Evolutionary conservation across 2,329 filamentous ascomycete species (phyloP), one percentile per base, ranked within the genome.

Genomic region (Chaetothyriales sp.): DNA sequence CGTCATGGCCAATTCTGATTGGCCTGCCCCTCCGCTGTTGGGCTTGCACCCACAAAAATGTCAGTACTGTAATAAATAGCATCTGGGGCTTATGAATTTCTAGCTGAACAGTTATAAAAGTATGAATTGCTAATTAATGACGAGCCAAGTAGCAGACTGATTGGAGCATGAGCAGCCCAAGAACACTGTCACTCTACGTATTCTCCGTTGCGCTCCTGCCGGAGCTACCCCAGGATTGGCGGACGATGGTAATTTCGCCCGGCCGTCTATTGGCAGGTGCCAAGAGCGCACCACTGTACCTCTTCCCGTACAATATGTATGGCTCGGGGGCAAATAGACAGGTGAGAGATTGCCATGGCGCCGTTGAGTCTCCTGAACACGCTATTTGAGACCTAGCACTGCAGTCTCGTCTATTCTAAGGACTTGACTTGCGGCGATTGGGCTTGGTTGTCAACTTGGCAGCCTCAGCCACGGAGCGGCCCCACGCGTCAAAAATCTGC

Each of bases 381-480:
- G 10, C 7, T 10, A 39, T 39, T 10, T 39, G 32, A 39, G 32
- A 39, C 32, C 12, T 15, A 39, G 32, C 12, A 15, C 32, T 25
- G 8, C 32, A 5, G 1, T 15, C 10, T 15, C 9, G 10, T 39
- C 12, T 39, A 39, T 39, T 39, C 32, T 39, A 39, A 15, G 32
- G 43, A 26, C 25, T 43, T n/a, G 12, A 18, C 22, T 44, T 42
- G 22, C n/a, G 19, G 46, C 32, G 18, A 44, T 28, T 19, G 10
- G 15, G 2, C 48, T 47, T 46, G 45, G 18, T 28, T n/a, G 25
- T 50, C 46, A 63, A 54, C 49, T 72, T 72, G 70, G 68, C 65
- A 15, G 32, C 32, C 32, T 39, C 32, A 39, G 32, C 32, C 32
- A 39, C 32, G 5, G 12, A 39, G 5, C 32, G 10, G 32, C 32